Evolutionary conservation across 2,329 filamentous ascomycete species (phyloP).

Genomic region (Capronia coronata): DNA sequence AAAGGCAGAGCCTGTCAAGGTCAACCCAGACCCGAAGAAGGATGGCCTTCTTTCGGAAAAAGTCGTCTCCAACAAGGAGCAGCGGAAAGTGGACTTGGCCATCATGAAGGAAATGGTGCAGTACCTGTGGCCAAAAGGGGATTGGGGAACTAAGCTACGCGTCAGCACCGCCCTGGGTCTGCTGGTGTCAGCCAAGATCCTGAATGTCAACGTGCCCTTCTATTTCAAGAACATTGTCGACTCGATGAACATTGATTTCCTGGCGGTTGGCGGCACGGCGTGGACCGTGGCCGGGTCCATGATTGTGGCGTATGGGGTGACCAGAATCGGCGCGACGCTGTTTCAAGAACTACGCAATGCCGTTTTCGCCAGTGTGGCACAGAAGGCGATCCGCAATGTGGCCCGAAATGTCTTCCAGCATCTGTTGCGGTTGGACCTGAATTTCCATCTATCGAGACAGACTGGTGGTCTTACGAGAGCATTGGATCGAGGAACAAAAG

Average conservation of each 20-base stretch:
- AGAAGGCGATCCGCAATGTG: slow-evolving; percentile 89
- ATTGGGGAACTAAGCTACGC: slow-evolving; percentile 71
- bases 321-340: slow-evolving; percentile 78
- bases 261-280: slow-evolving; percentile 78
- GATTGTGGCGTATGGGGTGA: slow-evolving; percentile 80
- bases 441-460: slow-evolving; percentile 89
- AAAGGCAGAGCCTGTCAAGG: slow-evolving; percentile 17
- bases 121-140: slow-evolving; percentile 93
- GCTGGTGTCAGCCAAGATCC: slow-evolving; percentile 80
- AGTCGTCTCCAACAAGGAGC: slow-evolving; percentile 67
- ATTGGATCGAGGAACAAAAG: slow-evolving; percentile 94
- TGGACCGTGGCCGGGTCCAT: slow-evolving; percentile 84
- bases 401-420: slow-evolving; percentile 91
- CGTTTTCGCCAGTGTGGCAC: slow-evolving; percentile 91
- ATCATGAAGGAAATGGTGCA: slow-evolving; percentile 97
- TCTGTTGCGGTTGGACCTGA: slow-evolving; percentile 77
- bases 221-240: slow-evolving; percentile 99
- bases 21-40: slow-evolving; percentile 33
- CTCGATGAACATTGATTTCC: slow-evolving; percentile 92
- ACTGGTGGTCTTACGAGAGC: slow-evolving; percentile 90
- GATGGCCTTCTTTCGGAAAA: slow-evolving; percentile 60
- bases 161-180: slow-evolving; percentile 78
- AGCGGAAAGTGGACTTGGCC: slow-evolving; percentile 94
- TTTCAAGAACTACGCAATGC: slow-evolving; percentile 95
- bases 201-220: slow-evolving; percentile 97